Base-by-base conservation (phyloP, 192 early-diverging fungal genomes). In the Lobulomyces angularis region DNA sequence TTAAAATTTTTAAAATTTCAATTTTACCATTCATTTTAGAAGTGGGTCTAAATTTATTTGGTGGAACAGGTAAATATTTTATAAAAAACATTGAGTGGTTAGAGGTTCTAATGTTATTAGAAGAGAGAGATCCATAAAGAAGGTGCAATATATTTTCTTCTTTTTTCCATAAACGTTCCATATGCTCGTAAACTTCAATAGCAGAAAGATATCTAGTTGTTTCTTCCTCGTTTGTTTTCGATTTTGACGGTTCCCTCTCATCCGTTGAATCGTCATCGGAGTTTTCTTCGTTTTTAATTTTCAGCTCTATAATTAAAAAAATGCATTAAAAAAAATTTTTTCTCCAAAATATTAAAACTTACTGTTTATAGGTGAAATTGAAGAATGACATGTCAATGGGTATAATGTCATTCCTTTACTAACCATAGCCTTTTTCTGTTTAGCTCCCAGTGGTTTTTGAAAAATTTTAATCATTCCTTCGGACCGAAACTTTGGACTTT, bases 31-130 rank as follows among this genome's bases (percentile, higher is more conserved):
- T 75, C 78, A 95, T 83, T 40, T 88, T 77, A 1, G 85, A 83
- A 19, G 89, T 74, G 23, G 95, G 95, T 12, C 95, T 84, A 74
- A 95, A 97, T 41, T 82, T 74, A 37, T 78, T 87, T 23, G 95
- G 95, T 11, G 92, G 61, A 19, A 99, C 93, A 0, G 89, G 74
- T 14, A 99, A 64, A 16, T 76, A 77, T 25, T 96, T 85, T 36
- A 94, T 59, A 65, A 99, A 99, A 61, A 95, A 99, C 59, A 92
- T 89, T n/a, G n/a, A n/a, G 55, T 84, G 67, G 8, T 78, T 72
- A 18, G 64, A 55, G 14, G 51, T 54, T 12, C 33, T 59, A 40
- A 47, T 51, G 7, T 44, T 41, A 25, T 59, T 45, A 30, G 77
- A 69, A 7, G 74, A 69, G 51, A 69, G 72, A 43, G 64, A 55